These are phyloP conservation scores for Phragmites australis DNA, from an alignment of 176 grass and related monocot genomes.

Conservation along the genomic window DNA sequence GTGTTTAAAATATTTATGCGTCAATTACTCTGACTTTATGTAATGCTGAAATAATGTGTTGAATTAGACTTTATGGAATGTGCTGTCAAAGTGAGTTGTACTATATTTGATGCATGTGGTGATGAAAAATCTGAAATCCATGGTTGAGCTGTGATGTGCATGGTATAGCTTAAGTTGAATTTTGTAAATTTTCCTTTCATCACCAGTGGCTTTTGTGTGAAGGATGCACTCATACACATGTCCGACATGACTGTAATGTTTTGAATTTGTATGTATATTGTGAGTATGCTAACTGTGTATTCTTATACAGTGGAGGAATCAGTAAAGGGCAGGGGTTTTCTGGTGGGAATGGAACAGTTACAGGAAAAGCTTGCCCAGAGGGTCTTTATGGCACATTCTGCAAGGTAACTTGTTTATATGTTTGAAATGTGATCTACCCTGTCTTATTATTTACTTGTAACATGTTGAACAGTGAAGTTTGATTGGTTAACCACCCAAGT, in stretches of 20 bases:
- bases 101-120: neutral
- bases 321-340: conserved; percentile 69
- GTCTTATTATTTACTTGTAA: neutral
- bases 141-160: conserved; percentile 24
- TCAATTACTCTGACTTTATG: conserved; percentile 1
- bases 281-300: conserved; percentile 21
- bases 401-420: conserved; percentile 63
- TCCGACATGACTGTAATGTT: neutral
- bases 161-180: neutral
- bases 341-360: conserved; percentile 91
- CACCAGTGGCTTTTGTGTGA: neutral
- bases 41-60: neutral
- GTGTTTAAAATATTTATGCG: neutral
- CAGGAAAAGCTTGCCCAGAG: conserved; percentile 88
- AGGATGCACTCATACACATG: neutral
- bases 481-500: neutral
- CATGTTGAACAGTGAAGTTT: neutral
- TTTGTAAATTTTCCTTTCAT: conserved; percentile 11
- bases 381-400: conserved; percentile 99
- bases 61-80: neutral
- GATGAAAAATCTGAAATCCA: conserved; percentile 13
- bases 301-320: conserved; percentile 70
- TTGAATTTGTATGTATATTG: neutral
- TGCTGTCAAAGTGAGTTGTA: neutral
- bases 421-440: neutral